These are phyloP conservation scores for sorghum (Sorghum bicolor) DNA, from an alignment of 176 grass and related monocot species.

Conservation along the genomic window DNA sequence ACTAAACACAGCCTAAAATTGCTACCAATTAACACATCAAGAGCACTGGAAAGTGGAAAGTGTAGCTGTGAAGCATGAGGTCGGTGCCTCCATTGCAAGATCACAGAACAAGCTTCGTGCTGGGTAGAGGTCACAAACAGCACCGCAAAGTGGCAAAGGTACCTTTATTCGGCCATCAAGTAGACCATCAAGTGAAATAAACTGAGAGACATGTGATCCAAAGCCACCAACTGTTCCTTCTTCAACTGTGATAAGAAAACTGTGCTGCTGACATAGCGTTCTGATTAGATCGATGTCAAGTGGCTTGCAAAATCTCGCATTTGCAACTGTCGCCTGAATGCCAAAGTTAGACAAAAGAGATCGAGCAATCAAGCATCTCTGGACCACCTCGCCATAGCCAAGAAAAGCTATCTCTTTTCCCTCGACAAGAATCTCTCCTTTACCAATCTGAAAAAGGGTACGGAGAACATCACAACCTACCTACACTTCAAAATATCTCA, in stretches of 20 bases:
- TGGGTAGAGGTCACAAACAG: background rate
- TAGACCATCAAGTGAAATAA: conserved; percentile 74
- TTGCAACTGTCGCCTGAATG: conserved; percentile 65
- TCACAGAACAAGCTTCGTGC: background rate
- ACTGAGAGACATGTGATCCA: conserved; percentile 71
- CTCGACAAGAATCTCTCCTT: conserved; percentile 63
- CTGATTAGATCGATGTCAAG: conserved; percentile 72
- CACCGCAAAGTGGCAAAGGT: background rate
- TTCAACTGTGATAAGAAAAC: conserved; percentile 73
- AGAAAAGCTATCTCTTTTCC: conserved; percentile 68
- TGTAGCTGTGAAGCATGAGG: background rate
- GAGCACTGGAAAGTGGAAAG: background rate
- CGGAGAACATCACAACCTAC: background rate
- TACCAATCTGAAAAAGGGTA: conserved; percentile 61
- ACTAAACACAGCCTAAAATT: background rate
- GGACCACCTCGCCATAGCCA: conserved; percentile 64
- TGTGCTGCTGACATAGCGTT: conserved; percentile 51
- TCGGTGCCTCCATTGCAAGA: background rate
- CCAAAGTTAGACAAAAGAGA: conserved; percentile 64
- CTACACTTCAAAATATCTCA: background rate
- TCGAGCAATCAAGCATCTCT: conserved; percentile 70
- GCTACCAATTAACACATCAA: conserved; percentile 1
- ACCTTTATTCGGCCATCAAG: conserved; percentile 67
- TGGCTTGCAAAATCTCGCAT: conserved; percentile 79
- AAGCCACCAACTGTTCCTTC: conserved; percentile 81